phyloP scores from a whole-genome alignment of 345 rosid species.

The Eucalyptus regnans region DNA sequence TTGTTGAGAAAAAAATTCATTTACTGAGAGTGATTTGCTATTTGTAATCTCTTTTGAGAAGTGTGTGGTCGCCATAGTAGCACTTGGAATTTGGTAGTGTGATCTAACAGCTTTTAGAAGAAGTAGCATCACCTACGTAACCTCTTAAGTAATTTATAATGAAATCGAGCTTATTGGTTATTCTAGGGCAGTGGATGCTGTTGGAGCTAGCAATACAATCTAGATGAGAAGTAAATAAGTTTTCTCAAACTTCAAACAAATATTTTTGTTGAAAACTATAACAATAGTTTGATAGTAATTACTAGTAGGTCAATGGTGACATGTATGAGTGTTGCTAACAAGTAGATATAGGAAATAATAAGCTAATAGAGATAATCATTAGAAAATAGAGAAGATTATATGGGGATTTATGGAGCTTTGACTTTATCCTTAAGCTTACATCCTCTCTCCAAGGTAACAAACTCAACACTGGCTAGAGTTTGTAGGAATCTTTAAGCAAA shows the following conservation, averaged over 20 bases:
- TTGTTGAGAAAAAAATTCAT: not conserved
- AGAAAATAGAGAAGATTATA: not conserved
- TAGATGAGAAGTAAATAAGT: not conserved
- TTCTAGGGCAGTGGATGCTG: not conserved
- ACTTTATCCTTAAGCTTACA: not conserved
- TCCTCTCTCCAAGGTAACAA: not conserved
- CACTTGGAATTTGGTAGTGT: not conserved
- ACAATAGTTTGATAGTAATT: not conserved
- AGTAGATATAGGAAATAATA: not conserved
- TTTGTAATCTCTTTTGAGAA: not conserved
- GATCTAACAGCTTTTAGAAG: not conserved
- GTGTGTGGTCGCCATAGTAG: not conserved
- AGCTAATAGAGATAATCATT: not conserved
- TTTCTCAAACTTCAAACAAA: not conserved
- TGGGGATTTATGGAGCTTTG: not conserved
- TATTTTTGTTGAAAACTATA: too few relatives aligned
- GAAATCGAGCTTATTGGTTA: not conserved
- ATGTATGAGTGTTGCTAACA: not conserved
- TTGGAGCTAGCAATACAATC: not conserved
- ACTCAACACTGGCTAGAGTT: not conserved
- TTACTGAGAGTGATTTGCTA: not conserved
- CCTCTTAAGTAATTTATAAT: not conserved
- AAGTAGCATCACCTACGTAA: not conserved
- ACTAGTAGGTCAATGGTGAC: too few relatives aligned
- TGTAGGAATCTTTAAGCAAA: not conserved